Evolutionary conservation across 202 grass and related monocot species (phyloP), one percentile per base, ranked within the genome.

Genomic region (Elaeis oleifera): DNA sequence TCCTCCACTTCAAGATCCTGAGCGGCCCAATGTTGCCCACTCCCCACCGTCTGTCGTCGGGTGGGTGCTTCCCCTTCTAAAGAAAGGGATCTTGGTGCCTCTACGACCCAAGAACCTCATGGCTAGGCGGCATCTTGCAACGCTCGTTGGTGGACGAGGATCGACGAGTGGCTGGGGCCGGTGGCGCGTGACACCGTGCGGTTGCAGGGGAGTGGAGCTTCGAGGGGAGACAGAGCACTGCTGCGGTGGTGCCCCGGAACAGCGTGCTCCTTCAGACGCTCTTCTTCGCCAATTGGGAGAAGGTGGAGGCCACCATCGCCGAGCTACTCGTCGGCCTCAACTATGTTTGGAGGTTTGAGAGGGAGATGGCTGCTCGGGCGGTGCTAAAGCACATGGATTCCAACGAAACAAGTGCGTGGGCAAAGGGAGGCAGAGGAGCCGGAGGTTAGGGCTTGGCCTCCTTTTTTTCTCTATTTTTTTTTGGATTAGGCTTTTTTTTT

Each of bases 151-250:
- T 20, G 20, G 0, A 20, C 51, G 4, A 72, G 84, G 58, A 97
- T 97, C 56, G 57, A 76, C 0, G 84, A 70, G 59, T 97, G 92
- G 92, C 78, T 97, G 50, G 71, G 79, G n/a, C 87, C 87, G 13
- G 90, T 97, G 81, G 92, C 87, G 13, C 92, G 89, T 51, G 81
- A 84, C 9, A 97, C 88, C 0, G 20, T 97, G 70, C 67, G 87
- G 4, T 97, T 87, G 92, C 87, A 97, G 61, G 84, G 18, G 92
- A 97, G 64, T 77, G 87, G 28, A 97, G 81, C 74, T 74, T 86
- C 20, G 81, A 88, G 79, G 64, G 75, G 63, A 39, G 76, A 67
- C 60, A 44, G 18, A 17, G 24, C 2, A 2, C 23, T 20, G 20
- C 0, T 21, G 23, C 73, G 16, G 23, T 39, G 2, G 29, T 21